A percentile compares a stretch with the other conserved stretches of the same genome.
Evolutionary conservation across 2,329 filamentous ascomycete species (phyloP).

Genomic region (Aspergillus latus): DNA sequence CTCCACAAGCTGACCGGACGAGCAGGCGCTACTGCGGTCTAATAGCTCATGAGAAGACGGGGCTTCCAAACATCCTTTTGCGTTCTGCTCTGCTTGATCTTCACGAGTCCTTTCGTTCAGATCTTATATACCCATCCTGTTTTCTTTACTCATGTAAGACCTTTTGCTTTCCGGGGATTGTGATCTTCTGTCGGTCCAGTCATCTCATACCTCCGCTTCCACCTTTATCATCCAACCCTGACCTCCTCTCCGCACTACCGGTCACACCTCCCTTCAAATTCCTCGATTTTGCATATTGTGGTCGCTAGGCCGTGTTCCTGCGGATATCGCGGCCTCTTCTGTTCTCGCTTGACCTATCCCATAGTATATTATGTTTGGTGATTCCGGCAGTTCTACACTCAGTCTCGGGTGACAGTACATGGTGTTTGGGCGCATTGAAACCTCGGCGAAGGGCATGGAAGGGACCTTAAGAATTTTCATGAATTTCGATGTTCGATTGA

Average conservation of each 20-base stretch:
- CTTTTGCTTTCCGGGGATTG: conserved; percentile 19
- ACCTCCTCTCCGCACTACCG: conserved; percentile 1
- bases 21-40: conserved; percentile 46
- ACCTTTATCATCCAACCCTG: conserved; percentile 3
- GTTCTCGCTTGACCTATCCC: conserved; percentile 8
- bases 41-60: conserved; percentile 47
- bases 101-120: conserved; percentile 30
- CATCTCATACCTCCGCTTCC: conserved; percentile 10
- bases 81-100: conserved; percentile 27
- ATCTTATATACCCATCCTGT: conserved; percentile 27
- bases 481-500: not conserved
- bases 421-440: conserved; percentile 26
- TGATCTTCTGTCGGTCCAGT: conserved; percentile 12
- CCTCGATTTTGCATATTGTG: conserved; percentile 20
- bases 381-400: conserved; percentile 23
- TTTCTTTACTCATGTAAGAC: conserved; percentile 25
- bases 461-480: conserved; percentile 2
- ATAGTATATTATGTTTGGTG: conserved; percentile 19
- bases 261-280: conserved; percentile 3
- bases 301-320: conserved; percentile 16
- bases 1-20: conserved; percentile 23
- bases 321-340: conserved; percentile 16
- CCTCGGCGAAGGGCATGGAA: conserved; percentile 2
- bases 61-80: conserved; percentile 23
- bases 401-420: conserved; percentile 16